Conservation (phyloP, 164 flowering plant species). For the Pachysandra terminalis region DNA sequence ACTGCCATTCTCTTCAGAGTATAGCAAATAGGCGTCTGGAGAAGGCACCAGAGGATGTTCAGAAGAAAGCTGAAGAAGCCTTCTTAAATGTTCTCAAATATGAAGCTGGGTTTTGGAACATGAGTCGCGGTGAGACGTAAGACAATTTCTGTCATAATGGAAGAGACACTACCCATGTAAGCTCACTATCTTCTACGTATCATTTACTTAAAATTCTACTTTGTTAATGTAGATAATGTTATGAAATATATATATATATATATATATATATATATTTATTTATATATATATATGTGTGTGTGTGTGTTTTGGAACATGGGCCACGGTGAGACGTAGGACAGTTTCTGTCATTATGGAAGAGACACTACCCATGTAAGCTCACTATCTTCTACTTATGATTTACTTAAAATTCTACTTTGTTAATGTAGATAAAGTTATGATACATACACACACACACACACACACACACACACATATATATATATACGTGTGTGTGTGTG, state of each 20-base stretch:
- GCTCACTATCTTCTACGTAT: too few relatives aligned
- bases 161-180: neutral
- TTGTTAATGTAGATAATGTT: too few relatives aligned
- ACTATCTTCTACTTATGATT: too few relatives aligned
- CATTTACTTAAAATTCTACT: neutral
- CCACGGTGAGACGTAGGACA: slow-evolving; percentile 22
- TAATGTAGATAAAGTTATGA: too few relatives aligned
- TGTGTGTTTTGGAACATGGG: slow-evolving; percentile 96
- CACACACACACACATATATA: too few relatives aligned
- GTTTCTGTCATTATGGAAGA: neutral
- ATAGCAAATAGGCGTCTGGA: slow-evolving; percentile 49
- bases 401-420: too few relatives aligned
- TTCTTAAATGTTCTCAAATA: slow-evolving; percentile 51
- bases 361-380: neutral
- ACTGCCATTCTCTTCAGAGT: slow-evolving; percentile 49
- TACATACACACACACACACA: too few relatives aligned
- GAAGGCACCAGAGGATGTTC: slow-evolving; percentile 43
- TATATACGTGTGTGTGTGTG: too few relatives aligned
- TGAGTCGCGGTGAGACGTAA: slow-evolving; percentile 48
- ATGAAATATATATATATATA: too few relatives aligned
- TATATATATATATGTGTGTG: too few relatives aligned
- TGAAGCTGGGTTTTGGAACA: slow-evolving; percentile 90
- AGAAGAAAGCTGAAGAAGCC: slow-evolving; percentile 46
- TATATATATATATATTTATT: too few relatives aligned
- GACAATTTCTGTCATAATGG: neutral